Conservation (phyloP, 2,329 filamentous ascomycete species). For the Phialophora macrospora region DNA sequence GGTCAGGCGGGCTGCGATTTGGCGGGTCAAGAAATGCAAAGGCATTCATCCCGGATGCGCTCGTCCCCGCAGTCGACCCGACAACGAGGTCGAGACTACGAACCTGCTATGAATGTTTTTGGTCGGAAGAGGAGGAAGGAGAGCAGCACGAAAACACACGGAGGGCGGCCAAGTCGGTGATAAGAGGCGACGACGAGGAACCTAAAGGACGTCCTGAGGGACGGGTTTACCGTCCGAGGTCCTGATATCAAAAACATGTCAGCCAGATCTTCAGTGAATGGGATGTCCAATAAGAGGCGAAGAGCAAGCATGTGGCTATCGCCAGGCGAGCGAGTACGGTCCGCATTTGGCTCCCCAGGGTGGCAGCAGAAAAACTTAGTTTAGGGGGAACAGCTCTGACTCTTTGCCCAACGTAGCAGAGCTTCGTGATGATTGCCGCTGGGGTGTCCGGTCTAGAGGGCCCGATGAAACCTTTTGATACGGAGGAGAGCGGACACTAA, state of each 20-base stretch:
- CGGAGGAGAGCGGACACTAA: neutral
- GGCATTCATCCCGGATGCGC: slow-evolving; percentile 7
- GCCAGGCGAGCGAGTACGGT: neutral
- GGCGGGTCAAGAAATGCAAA: slow-evolving; percentile 13
- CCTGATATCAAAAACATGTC: slow-evolving; percentile 17
- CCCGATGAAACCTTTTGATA: neutral
- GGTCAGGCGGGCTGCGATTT: slow-evolving; percentile 10
- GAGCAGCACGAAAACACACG: neutral
- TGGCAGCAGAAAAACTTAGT: slow-evolving; percentile 1
- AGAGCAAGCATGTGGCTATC: slow-evolving; percentile 9
- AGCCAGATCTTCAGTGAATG: neutral
- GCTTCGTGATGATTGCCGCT: neutral
- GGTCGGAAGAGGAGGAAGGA: neutral
- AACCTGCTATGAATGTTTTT: neutral
- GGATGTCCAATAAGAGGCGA: slow-evolving; percentile 15
- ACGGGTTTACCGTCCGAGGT: neutral
- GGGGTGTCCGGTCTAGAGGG: neutral
- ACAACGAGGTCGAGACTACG: neutral
- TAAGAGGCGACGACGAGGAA: slow-evolving; percentile 1
- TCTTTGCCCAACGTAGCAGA: neutral
- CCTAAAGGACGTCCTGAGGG: neutral
- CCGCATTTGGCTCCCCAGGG: neutral
- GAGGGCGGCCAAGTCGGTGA: neutral
- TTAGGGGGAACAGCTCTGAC: neutral
- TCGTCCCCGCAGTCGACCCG: neutral